phyloP scores from a whole-genome alignment of 2,329 filamentous ascomycete species.

The Fonsecaea nubica region DNA sequence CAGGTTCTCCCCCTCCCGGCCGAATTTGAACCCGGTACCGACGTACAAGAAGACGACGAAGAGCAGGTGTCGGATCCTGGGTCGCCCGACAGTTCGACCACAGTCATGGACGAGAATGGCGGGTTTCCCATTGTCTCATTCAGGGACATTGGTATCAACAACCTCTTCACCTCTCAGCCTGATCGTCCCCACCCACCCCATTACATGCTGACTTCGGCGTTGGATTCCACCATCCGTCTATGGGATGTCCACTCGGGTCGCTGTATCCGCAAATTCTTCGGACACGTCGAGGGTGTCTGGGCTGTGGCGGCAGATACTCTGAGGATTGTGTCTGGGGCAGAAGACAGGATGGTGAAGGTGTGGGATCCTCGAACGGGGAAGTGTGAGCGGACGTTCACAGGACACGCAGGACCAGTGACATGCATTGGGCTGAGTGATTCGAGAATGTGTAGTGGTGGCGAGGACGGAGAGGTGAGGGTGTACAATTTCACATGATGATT shows the following conservation, averaged over 20 bases:
- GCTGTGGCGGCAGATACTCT: constrained; percentile 86
- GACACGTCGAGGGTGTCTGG: constrained; percentile 96
- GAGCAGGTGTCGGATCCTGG: constrained; percentile 33
- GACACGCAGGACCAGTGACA: constrained; percentile 88
- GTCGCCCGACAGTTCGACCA: constrained; percentile 35
- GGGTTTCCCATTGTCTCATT: constrained; percentile 21
- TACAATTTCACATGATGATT: constrained; percentile 69
- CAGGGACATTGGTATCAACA: constrained; percentile 55
- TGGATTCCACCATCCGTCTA: constrained; percentile 88
- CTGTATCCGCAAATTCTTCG: constrained; percentile 92
- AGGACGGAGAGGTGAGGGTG: constrained; percentile 88
- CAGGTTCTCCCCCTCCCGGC: constrained; percentile 83
- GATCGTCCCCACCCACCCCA: constrained; percentile 76
- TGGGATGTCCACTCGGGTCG: constrained; percentile 86
- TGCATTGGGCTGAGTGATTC: constrained; percentile 91
- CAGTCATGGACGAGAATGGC: constrained; percentile 25
- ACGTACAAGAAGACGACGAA: constrained; percentile 62
- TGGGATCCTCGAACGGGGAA: constrained; percentile 93
- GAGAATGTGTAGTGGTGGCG: constrained; percentile 86
- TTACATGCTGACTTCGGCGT: constrained; percentile 90
- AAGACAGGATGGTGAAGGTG: constrained; percentile 93
- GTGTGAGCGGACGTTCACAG: constrained; percentile 90
- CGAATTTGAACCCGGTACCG: constrained; percentile 87
- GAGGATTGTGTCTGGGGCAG: constrained; percentile 84
- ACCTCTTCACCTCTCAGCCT: constrained; percentile 47